Evolutionary conservation across 2,329 filamentous ascomycete species (phyloP), one percentile per base, ranked within the genome.

Genomic region (Fusarium xyrophilum): DNA sequence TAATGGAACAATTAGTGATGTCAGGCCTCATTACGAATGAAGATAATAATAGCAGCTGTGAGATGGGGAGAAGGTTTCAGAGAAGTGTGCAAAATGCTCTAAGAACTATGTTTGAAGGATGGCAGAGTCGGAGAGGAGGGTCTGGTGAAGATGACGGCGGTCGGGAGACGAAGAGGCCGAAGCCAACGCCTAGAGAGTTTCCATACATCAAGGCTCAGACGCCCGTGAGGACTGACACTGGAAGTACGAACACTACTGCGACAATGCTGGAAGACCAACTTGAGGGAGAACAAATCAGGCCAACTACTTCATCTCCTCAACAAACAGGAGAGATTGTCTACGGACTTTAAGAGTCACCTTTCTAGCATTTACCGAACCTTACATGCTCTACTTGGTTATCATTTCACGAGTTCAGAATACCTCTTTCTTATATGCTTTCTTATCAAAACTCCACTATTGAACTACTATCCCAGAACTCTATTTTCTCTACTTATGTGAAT

Each of bases 181-280:
- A 55, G 15, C 23, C 50, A 17, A 32, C 25, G 0, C 13, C 25
- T 7, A 17, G n/a, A 19, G 25, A 36, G 6, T 32, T 43, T 17
- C 17, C 17, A 7, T 17, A 12, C 14, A 15, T 27, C 6, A 25
- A 19, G 13, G n/a, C 15, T 8, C n/a, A 44, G 14, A 17, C 23
- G 10, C 28, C 35, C 3, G 7, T 17, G 14, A 42, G 46, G 9
- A 35, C 28, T 28, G 55, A 57, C 10, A 57, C 55, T 28, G 55
- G 35, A 8, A 57, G 55, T 7, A 57, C 55, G 11, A 53, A 10
- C 15, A 57, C 55, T 4, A 53, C 46, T 15, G 9, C 21, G 2
- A 57, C 55, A 12, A 53, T 53, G 11, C 4, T 33, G 21, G 55
- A 57, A 10, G 55, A 57, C 21, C 19, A 28, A 15, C 11, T 32